Conservation (phyloP, 1,139 yeast genomes). For the Nematodospora anomalae region DNA sequence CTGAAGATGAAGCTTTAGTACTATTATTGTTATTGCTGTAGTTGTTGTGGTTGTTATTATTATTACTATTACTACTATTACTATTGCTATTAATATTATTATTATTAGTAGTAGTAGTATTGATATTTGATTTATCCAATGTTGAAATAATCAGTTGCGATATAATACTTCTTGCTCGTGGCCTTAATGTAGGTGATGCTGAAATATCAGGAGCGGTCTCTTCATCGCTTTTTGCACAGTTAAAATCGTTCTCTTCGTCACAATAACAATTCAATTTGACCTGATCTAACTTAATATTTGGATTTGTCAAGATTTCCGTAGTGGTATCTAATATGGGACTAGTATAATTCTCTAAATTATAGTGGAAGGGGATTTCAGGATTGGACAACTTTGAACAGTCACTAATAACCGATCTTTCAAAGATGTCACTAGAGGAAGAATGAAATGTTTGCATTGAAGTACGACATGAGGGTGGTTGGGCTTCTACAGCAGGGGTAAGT, state of each 20-base stretch:
- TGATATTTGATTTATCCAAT: slow-evolving; percentile 11
- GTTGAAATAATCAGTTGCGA: slow-evolving; percentile 26
- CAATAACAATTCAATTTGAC: slow-evolving; percentile 30
- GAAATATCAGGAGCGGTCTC: slow-evolving; percentile 3
- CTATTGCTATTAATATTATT: not conserved
- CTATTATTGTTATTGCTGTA: not conserved
- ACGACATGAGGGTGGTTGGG: slow-evolving; percentile 4
- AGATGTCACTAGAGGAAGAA: slow-evolving; percentile 14
- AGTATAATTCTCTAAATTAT: slow-evolving; percentile 29
- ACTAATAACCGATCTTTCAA: slow-evolving; percentile 15
- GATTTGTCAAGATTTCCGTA: slow-evolving; percentile 30
- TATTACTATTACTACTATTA: too few relatives aligned
- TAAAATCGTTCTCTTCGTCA: slow-evolving; percentile 10
- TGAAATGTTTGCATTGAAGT: slow-evolving; percentile 11
- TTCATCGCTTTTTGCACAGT: slow-evolving; percentile 1
- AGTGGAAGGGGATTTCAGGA: slow-evolving; percentile 25
- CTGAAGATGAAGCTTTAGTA: not conserved
- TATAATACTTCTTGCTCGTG: slow-evolving; percentile 26
- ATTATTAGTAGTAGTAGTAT: too few relatives aligned
- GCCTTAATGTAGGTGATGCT: slow-evolving; percentile 11
- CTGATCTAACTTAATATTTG: slow-evolving; percentile 24
- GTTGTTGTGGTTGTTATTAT: slow-evolving; percentile 1
- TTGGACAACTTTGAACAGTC: slow-evolving; percentile 9
- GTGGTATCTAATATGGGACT: slow-evolving; percentile 35
- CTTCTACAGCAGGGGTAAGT: slow-evolving; percentile 8